Percentiles rank a stretch among this genome's conserved stretches.
phyloP scores from a whole-genome alignment of 2,329 filamentous ascomycete species.

The Ophiostoma tasmaniense region DNA sequence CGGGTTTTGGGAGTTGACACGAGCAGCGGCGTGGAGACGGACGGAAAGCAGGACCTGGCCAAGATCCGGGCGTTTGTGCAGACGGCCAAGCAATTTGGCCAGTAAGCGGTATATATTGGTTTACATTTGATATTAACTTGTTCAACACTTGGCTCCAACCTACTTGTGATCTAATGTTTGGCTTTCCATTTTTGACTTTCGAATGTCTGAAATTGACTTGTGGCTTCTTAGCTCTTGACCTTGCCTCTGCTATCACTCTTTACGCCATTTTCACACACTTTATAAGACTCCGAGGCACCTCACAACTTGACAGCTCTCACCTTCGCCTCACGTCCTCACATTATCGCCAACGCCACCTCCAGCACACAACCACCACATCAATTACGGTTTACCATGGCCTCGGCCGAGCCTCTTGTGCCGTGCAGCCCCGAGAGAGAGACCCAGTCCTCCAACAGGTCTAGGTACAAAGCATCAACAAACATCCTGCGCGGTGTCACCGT shows the following conservation, averaged over 20 bases:
- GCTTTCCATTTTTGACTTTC: no score
- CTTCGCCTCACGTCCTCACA: neutral
- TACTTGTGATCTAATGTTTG: neutral
- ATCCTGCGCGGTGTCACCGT: slow-evolving; percentile 28
- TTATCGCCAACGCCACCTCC: neutral
- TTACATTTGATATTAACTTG: neutral
- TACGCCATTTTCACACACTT: neutral
- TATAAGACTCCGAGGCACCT: neutral
- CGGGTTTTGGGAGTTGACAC: slow-evolving; percentile 70
- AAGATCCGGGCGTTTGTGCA: slow-evolving; percentile 77
- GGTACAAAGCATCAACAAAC: neutral
- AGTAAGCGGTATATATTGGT: neutral
- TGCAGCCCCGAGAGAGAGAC: neutral
- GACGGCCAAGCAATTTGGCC: slow-evolving; percentile 50
- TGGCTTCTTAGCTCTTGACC: no score
- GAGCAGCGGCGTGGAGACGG: slow-evolving; percentile 83
- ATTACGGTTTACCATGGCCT: neutral
- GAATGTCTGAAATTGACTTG: no score
- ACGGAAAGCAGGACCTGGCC: slow-evolving; percentile 68
- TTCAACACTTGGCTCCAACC: neutral
- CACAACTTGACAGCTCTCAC: neutral
- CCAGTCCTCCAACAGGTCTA: neutral
- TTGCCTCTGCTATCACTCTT: neutral
- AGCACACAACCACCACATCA: neutral
- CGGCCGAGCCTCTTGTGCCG: neutral